These are phyloP conservation scores for Pseudopyrenochaeta lycopersici DNA, from an alignment of 2,329 filamentous ascomycete genomes.

Conservation along the genomic window DNA sequence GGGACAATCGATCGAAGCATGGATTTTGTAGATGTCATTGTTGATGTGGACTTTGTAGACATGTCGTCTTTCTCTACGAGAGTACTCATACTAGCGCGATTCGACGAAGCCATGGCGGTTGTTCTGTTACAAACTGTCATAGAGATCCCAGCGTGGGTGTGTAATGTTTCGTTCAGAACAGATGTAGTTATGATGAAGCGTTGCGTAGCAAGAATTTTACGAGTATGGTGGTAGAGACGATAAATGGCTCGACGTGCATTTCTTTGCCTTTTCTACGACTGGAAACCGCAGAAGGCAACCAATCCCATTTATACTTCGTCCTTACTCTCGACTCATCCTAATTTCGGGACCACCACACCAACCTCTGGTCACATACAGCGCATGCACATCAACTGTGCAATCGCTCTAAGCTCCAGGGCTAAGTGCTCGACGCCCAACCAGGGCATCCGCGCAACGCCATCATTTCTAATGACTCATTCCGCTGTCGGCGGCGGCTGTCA, in stretches of 20 bases:
- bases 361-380: background rate
- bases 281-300: background rate
- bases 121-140: background rate
- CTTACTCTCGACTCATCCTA: background rate
- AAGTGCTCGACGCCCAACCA: background rate
- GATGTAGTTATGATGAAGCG: no score
- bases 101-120: constrained; percentile 6
- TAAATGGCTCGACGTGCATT: background rate
- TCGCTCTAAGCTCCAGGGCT: background rate
- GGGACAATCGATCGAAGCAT: constrained; percentile 32
- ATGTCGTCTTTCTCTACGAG: constrained; percentile 14
- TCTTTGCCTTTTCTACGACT: background rate
- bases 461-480: constrained; percentile 2
- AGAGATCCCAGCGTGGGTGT: background rate
- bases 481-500: background rate
- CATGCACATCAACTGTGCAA: background rate
- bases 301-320: constrained; percentile 4
- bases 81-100: constrained; percentile 2
- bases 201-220: background rate
- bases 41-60: constrained; percentile 35
- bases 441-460: background rate
- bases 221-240: background rate
- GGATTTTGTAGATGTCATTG: constrained; percentile 31
- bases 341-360: background rate
- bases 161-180: background rate